Percentiles rank a stretch among this genome's conserved stretches.
Evolutionary conservation across 2,329 filamentous ascomycete species (phyloP).

Genomic region (Pleoardoris graminearum): DNA sequence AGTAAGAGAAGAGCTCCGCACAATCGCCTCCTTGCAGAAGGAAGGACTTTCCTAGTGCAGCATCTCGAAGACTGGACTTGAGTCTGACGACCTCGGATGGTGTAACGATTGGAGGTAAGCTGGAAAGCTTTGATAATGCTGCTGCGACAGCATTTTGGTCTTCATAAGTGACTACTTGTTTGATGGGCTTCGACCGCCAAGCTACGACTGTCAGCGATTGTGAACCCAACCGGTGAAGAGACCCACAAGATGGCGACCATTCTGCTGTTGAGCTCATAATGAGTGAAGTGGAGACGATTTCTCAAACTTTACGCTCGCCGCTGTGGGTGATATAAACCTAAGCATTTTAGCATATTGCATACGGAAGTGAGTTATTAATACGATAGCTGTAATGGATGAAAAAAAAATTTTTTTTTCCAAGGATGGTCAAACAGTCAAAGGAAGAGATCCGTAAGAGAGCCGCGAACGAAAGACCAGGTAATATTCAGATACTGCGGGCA

Average conservation of each 20-base stretch:
- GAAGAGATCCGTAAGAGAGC: no score
- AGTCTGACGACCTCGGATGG: slow-evolving; percentile 79
- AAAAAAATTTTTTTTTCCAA: no score
- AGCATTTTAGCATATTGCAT: neutral
- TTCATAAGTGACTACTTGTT: slow-evolving; percentile 72
- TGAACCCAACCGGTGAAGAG: neutral
- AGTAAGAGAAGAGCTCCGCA: slow-evolving; percentile 97
- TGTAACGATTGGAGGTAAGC: slow-evolving; percentile 77
- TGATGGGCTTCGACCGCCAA: slow-evolving; percentile 78
- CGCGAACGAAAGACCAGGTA: no score
- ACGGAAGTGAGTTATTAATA: no score
- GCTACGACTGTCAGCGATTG: slow-evolving; percentile 48
- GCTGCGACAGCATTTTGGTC: slow-evolving; percentile 63
- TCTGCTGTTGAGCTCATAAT: slow-evolving; percentile 8
- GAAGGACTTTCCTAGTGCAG: slow-evolving; percentile 88
- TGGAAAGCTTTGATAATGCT: slow-evolving; percentile 66
- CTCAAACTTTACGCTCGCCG: no score
- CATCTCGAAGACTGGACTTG: slow-evolving; percentile 77
- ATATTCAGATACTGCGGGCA: no score
- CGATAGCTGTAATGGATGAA: no score
- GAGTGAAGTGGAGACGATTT: neutral
- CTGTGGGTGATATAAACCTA: neutral
- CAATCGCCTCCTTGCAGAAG: slow-evolving; percentile 96
- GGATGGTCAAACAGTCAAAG: no score
- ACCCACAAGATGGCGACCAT: slow-evolving; percentile 16